A percentile compares a stretch with the other conserved stretches of the same genome.
Conservation (phyloP, 805 yeast species). For the Candida suzukii region DNA sequence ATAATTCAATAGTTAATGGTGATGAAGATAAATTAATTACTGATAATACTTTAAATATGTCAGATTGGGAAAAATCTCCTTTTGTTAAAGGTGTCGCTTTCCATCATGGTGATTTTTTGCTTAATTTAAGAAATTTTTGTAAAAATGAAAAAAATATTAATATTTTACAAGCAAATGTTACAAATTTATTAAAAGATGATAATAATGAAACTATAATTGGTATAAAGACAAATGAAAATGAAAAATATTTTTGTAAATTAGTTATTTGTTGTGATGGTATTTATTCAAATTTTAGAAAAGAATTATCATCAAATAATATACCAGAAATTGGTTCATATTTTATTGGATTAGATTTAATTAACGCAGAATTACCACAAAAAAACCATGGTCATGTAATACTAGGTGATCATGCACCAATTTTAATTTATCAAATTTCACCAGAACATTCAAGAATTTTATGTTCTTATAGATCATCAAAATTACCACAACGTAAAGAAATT, state of each 20-base stretch:
- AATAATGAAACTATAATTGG: conserved; percentile 57
- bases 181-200: conserved; percentile 48
- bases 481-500: conserved; percentile 59
- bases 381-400: conserved; percentile 86
- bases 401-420: conserved; percentile 80
- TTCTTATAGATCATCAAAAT: conserved; percentile 66
- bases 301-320: conserved; percentile 48
- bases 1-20: conserved; percentile 48
- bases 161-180: conserved; percentile 78
- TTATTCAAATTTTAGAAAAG: conserved; percentile 84
- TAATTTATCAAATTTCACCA: conserved; percentile 81
- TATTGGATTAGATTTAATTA: conserved; percentile 68
- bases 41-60: conserved; percentile 38
- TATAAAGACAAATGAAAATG: conserved; percentile 47
- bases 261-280: conserved; percentile 90
- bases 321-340: conserved; percentile 79
- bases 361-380: conserved; percentile 70
- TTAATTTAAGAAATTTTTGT: conserved; percentile 69
- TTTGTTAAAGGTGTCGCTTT: conserved; percentile 73
- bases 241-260: conserved; percentile 48
- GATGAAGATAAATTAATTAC: conserved; percentile 45
- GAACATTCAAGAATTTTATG: conserved; percentile 83
- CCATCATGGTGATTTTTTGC: conserved; percentile 86
- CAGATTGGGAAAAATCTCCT: conserved; percentile 53
- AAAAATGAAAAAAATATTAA: conserved; percentile 67